Conservation (phyloP, 805 yeast genomes). For the Hanseniaspora pseudoguilliermondii region DNA sequence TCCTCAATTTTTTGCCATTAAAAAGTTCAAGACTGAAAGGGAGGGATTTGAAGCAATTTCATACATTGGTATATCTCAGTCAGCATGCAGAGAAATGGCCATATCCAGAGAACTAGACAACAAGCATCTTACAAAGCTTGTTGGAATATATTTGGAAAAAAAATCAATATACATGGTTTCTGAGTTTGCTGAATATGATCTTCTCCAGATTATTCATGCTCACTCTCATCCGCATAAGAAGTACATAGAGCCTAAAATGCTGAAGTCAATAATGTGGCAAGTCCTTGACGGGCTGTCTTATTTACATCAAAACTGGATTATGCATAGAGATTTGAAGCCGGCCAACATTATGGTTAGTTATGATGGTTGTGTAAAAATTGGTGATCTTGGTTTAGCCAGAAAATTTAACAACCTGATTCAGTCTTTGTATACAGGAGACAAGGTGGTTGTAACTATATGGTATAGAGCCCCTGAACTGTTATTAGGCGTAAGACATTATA, state of each 20-base stretch:
- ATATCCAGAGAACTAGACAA: conserved; percentile 78
- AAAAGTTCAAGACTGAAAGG: conserved; percentile 87
- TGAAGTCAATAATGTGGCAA: conserved; percentile 85
- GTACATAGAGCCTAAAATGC: conserved; percentile 62
- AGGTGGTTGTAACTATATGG: conserved; percentile 95
- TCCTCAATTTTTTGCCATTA: conserved; percentile 58
- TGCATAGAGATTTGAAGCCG: conserved; percentile 92
- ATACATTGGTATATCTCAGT: conserved; percentile 90
- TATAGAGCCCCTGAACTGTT: conserved; percentile 86
- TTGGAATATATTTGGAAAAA: conserved; percentile 74
- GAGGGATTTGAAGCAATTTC: conserved; percentile 73
- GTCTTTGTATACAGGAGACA: conserved; percentile 79
- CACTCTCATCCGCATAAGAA: conserved; percentile 82
- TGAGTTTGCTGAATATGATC: conserved; percentile 92
- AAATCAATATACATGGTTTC: conserved; percentile 88
- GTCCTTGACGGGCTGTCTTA: conserved; percentile 82
- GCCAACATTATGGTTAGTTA: conserved; percentile 94
- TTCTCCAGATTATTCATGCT: conserved; percentile 83
- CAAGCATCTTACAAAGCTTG: conserved; percentile 63
- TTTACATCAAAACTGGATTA: conserved; percentile 88
- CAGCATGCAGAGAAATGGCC: conserved; percentile 94
- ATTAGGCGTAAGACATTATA: conserved; percentile 83
- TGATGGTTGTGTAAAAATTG: conserved; percentile 85
- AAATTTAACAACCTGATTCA: conserved; percentile 78
- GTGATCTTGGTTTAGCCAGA: conserved; percentile 86